Evolutionary conservation across 2,329 filamentous ascomycete genomes (phyloP).

Genomic region (Cladobotryum mycophilum): DNA sequence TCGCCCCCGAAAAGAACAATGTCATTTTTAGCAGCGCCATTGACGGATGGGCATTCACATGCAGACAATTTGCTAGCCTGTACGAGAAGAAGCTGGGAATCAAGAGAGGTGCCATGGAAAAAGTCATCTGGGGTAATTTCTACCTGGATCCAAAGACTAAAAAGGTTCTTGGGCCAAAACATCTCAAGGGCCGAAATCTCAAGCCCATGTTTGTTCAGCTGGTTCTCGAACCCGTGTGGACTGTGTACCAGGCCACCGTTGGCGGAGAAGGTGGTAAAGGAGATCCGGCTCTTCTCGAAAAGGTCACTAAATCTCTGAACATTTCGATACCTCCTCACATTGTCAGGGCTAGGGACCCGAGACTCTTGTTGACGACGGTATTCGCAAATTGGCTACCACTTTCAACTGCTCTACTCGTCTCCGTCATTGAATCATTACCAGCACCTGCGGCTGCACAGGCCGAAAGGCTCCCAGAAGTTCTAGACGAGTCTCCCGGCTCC

Average conservation of each 20-base stretch:
- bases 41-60: slow-evolving; percentile 98
- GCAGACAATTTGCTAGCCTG: slow-evolving; percentile 83
- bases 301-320: slow-evolving; percentile 87
- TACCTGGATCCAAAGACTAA: slow-evolving; percentile 97
- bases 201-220: slow-evolving; percentile 98
- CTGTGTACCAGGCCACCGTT: slow-evolving; percentile 84
- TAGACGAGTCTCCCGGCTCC: slow-evolving; percentile 73
- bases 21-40: slow-evolving; percentile 98
- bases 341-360: slow-evolving; percentile 74
- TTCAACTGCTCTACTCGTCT: slow-evolving; percentile 87
- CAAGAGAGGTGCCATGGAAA: slow-evolving; percentile 80
- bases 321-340: slow-evolving; percentile 82
- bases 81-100: slow-evolving; percentile 98
- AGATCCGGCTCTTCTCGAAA: slow-evolving; percentile 76
- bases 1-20: slow-evolving; percentile 96
- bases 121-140: slow-evolving; percentile 93
- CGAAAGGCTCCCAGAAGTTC: slow-evolving; percentile 68
- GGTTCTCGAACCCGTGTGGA: slow-evolving; percentile 93
- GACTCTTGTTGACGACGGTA: slow-evolving; percentile 75
- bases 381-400: slow-evolving; percentile 88
- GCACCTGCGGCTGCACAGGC: slow-evolving; percentile 77
- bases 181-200: slow-evolving; percentile 82
- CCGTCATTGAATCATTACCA: slow-evolving; percentile 86
- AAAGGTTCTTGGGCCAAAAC: slow-evolving; percentile 81
- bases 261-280: slow-evolving; percentile 78